Base-by-base conservation (phyloP, 441 rosid genomes). In the Populus trichocarpa region DNA sequence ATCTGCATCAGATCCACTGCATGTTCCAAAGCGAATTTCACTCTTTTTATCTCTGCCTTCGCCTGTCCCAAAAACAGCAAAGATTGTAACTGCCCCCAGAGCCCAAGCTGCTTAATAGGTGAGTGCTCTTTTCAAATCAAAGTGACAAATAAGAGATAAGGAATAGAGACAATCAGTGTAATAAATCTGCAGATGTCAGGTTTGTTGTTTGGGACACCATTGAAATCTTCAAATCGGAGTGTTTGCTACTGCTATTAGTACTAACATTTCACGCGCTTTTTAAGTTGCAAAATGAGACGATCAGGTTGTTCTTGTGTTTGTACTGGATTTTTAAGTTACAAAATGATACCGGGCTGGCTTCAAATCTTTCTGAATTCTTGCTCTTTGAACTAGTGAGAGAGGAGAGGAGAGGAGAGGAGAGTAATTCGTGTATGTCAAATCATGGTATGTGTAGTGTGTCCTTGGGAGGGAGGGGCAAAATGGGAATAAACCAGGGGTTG, bases 111-210 rank as follows among this genome's bases (percentile, higher is more conserved):
- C 42, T 30, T 16, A 32, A 12, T 35, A 50, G 22, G 11, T 35
- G 23, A 7, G 72, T 26, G 33, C 57, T 32, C 42, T 3, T 25
- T 18, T 16, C 30, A 59, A 35, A 28, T 22, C 23, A 23, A 68
- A 50, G 20, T 1, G 14, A 4, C 33, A 50, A 25, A 16, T 16
- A 4, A 25, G 28, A 42, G 5, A 25, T 18, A 61, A 3, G 20
- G 67, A 61, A 53, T 70, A 35, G 5, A 69, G 70, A 67, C 38
- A 18, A 26, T 36, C 74, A 23, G 69, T 6, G 33, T 18, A 71
- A 75, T 75, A 26, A 78, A 82, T 68, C 74, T 76, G 78, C 26
- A 65, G 33, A 63, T 81, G 80, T 81, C 82, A 81, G 79, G 79
- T 42, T 53, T n/a, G 79, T 68, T 74, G 59, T 23, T 69, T 70